Conservation (phyloP, 768 basidiomycete species). For the Tephrocybe sp. region DNA sequence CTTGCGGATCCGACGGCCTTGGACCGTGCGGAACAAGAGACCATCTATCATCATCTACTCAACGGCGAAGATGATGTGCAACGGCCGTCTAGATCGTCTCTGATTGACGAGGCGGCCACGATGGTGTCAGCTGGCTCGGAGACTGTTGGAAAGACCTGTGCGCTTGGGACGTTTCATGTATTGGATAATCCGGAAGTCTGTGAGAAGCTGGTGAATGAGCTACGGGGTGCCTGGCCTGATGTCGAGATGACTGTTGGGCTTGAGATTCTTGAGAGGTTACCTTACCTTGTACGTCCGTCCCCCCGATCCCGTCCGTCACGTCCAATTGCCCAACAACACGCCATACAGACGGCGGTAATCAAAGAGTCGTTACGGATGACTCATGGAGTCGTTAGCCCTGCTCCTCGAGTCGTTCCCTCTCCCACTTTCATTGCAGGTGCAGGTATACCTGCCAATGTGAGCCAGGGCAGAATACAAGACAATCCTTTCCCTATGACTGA, state of each 20-base stretch:
- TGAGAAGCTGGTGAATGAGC: neutral
- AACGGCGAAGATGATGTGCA: conserved; percentile 2
- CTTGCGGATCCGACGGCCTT: neutral
- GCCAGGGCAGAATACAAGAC: too few species aligned
- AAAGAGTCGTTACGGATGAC: conserved; percentile 45
- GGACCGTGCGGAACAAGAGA: conserved; percentile 17
- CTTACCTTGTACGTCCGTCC: conserved; percentile 43
- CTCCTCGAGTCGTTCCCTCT: conserved; percentile 40
- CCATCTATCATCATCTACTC: conserved; percentile 28
- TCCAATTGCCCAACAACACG: neutral
- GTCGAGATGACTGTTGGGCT: conserved; percentile 19
- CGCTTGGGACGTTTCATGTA: conserved; percentile 3
- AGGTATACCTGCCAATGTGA: conserved; percentile 10
- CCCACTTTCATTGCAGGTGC: conserved; percentile 32
- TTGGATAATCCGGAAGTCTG: neutral
- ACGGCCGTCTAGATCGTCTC: neutral
- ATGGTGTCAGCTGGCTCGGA: conserved; percentile 7
- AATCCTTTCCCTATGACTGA: too few species aligned
- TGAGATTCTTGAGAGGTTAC: conserved; percentile 42
- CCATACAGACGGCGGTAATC: conserved; percentile 34
- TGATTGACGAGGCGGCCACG: conserved; percentile 7
- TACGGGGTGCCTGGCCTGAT: conserved; percentile 1
- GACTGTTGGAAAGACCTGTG: conserved; percentile 8
- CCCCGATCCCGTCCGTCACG: neutral
- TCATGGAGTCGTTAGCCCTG: conserved; percentile 35